phyloP scores from a whole-genome alignment of 768 basidiomycete species.

The Tephrocybe sp. region DNA sequence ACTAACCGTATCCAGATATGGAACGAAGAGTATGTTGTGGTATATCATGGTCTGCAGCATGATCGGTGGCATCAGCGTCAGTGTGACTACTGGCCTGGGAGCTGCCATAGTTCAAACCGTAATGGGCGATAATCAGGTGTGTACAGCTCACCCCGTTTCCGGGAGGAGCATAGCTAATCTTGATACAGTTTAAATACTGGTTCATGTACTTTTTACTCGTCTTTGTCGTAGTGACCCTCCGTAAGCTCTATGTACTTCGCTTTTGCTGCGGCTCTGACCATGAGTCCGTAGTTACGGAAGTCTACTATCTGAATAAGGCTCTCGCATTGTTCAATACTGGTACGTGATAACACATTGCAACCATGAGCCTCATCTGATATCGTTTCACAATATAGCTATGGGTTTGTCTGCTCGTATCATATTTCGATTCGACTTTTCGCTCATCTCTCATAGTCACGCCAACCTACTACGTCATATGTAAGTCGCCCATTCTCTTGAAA shows the following conservation, averaged over 20 bases:
- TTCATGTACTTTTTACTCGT: conserved; percentile 86
- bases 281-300: conserved; percentile 66
- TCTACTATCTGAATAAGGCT: conserved; percentile 94
- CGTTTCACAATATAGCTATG: conserved; percentile 15
- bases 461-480: conserved; percentile 85
- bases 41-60: conserved; percentile 93
- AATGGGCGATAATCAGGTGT: conserved; percentile 75
- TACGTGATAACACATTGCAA: conserved; percentile 31
- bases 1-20: conserved; percentile 49
- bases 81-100: conserved; percentile 92
- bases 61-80: conserved; percentile 95
- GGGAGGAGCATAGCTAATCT: background rate
- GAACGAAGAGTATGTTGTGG: conserved; percentile 93
- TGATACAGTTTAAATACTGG: conserved; percentile 82
- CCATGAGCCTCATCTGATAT: conserved; percentile 61
- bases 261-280: conserved; percentile 13
- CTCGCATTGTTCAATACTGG: conserved; percentile 94
- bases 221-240: conserved; percentile 81
- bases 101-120: conserved; percentile 83
- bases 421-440: too few species aligned
- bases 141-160: conserved; percentile 18
- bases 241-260: conserved; percentile 39
- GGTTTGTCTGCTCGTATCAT: conserved; percentile 13
- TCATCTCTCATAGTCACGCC: conserved; percentile 74
- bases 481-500: conserved; percentile 23